Conservation (phyloP, 2,329 filamentous ascomycete species). For the Pyrenochaeta sp. region DNA sequence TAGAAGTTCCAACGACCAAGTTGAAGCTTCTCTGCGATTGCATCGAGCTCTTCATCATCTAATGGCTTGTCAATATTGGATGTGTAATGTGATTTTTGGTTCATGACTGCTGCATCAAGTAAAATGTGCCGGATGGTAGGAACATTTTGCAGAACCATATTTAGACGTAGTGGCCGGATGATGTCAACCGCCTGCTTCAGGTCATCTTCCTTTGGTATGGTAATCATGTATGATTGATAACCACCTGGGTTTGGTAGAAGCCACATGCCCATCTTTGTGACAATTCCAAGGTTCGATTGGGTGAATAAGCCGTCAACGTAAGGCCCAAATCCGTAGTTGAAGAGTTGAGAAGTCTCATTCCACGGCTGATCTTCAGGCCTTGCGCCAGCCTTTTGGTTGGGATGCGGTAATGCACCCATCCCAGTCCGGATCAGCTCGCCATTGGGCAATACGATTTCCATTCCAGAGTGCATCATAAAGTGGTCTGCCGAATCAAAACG, state of each 20-base stretch:
- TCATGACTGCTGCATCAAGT: conserved; percentile 52
- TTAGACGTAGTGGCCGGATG: conserved; percentile 49
- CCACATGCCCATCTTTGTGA: conserved; percentile 46
- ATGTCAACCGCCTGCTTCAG: conserved; percentile 59
- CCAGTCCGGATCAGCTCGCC: conserved; percentile 52
- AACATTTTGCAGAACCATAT: conserved; percentile 56
- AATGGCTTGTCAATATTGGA: conserved; percentile 36
- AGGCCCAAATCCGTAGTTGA: conserved; percentile 44
- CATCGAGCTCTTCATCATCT: conserved; percentile 52
- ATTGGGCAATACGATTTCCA: conserved; percentile 54
- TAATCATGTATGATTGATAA: conserved; percentile 48
- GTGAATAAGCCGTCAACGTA: conserved; percentile 55
- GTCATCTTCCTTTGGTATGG: conserved; percentile 59
- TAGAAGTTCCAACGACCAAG: conserved; percentile 60
- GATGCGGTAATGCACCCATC: conserved; percentile 50
- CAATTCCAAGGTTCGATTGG: conserved; percentile 60
- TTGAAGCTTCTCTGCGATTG: conserved; percentile 51
- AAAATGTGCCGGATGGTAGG: conserved; percentile 54
- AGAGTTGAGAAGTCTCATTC: conserved; percentile 22
- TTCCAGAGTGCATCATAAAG: conserved; percentile 44
- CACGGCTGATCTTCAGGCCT: conserved; percentile 11
- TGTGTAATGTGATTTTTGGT: conserved; percentile 45
- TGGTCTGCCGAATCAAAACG: conserved; percentile 32
- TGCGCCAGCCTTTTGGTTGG: conserved; percentile 2
- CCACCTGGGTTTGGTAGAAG: conserved; percentile 63